phyloP scores from a whole-genome alignment of 2,329 filamentous ascomycete genomes.

The Cladorrhinum sp. region DNA sequence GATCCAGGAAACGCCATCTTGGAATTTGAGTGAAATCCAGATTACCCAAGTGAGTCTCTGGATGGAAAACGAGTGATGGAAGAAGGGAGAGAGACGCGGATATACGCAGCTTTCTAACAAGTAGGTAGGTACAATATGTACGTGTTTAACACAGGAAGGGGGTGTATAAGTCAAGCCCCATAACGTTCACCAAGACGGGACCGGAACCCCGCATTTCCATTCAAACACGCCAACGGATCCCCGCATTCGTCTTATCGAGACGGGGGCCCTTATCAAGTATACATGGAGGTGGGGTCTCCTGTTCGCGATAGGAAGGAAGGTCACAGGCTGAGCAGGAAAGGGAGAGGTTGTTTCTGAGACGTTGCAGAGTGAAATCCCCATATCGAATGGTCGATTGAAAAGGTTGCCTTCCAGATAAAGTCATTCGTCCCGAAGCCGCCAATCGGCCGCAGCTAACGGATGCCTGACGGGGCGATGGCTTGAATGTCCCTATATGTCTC shows the following conservation, averaged over 20 bases:
- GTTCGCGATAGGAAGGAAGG: not conserved
- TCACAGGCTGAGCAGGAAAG: not conserved
- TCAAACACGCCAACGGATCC: constrained; percentile 9
- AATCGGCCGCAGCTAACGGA: not conserved
- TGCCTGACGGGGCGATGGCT: not conserved
- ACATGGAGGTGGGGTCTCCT: not conserved
- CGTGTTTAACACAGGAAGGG: not conserved
- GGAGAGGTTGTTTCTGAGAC: not conserved
- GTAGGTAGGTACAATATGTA: not conserved
- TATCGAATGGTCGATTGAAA: not conserved
- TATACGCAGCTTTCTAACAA: not conserved
- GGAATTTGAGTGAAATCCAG: not conserved
- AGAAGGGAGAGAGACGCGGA: not conserved
- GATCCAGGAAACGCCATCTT: not conserved
- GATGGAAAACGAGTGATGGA: not conserved
- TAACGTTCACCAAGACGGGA: constrained; percentile 13
- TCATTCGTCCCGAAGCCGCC: not conserved
- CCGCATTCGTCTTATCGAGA: not conserved
- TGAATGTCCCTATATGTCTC: not conserved
- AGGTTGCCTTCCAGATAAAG: not conserved
- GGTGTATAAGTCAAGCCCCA: not conserved
- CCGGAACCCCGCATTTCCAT: constrained; percentile 9
- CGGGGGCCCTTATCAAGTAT: constrained; percentile 7
- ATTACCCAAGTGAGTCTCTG: not conserved
- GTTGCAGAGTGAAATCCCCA: not conserved